Base-by-base conservation (phyloP, 805 yeast genomes). In the Teunomyces cretensis region DNA sequence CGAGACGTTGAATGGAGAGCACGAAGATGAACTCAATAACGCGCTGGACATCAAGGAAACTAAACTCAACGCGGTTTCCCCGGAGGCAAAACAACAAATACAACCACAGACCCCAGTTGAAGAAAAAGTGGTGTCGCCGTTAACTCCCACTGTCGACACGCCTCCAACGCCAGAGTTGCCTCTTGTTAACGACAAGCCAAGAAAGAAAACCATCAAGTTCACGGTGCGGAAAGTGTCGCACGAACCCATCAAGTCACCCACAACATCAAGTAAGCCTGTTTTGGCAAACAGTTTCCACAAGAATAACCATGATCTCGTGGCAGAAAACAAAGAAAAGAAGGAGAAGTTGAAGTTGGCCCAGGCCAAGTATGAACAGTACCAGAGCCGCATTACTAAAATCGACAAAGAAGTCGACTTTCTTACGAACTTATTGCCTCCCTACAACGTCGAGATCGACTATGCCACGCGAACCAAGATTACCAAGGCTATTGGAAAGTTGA, bases 381-480 rank as follows among this genome's bases (percentile, higher is more conserved):
- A 49, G 17, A 51, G 51, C 26, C 56, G 65, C 28, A 63, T 69
- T n/a, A 57, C 45, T 22, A 72, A 71, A 46, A 70, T 72, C 38
- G 56, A 68, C 13, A 70, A 71, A 54, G 77, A 72, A 44, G 63
- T 72, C 16, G 55, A 52, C 12, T 72, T 70, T 46, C 64, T 72
- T 47, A 50, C 60, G 15, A 65, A 63, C 33, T 59, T 71, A 30
- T 66, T 72, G 33, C 77, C 77, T 2, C 77, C 77, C 1, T 67
- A 61, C 50, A 70, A 70, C 44, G 74, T 70, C 19, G 76, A 72
- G 46, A 55, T 71, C 12, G 76, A 72, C 49, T 72, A 71, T 42
- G 62, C 63, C 14, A 70, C 76, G 9, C 55, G 76, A 40, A 56
- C 55, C 27, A 72, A 72, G 54, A 70, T 72, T 36, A 62, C 59